A percentile compares a stretch with the other conserved stretches of the same genome.
These are phyloP conservation scores for Backusella parvicylindrica DNA, from an alignment of 192 early-diverging fungal species.

Conservation along the genomic window DNA sequence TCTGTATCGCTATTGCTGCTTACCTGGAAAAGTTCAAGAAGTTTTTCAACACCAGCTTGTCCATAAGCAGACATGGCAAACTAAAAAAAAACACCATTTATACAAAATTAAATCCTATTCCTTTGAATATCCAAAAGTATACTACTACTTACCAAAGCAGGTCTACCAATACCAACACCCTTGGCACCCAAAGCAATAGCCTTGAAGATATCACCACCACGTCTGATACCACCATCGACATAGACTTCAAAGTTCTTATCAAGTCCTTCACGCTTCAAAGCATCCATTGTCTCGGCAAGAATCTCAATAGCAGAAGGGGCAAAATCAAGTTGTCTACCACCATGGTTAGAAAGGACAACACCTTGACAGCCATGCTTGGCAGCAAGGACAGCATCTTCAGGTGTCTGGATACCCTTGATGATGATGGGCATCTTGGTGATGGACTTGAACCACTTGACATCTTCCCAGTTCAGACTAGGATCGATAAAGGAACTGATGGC, in stretches of 20 bases:
- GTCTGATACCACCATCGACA: slow-evolving; percentile 90
- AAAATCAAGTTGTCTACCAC: slow-evolving; percentile 92
- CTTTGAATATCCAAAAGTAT: background rate
- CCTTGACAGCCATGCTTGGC: slow-evolving; percentile 74
- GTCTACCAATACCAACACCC: slow-evolving; percentile 85
- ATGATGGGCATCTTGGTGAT: slow-evolving; percentile 86
- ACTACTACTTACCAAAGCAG: slow-evolving; percentile 43
- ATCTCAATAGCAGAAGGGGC: slow-evolving; percentile 70
- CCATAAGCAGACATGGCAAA: slow-evolving; percentile 78
- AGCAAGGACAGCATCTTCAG: slow-evolving; percentile 87
- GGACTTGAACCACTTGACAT: slow-evolving; percentile 82
- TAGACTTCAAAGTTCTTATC: slow-evolving; percentile 76
- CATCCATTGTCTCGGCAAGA: slow-evolving; percentile 82
- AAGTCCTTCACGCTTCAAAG: slow-evolving; percentile 49
- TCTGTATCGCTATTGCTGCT: background rate
- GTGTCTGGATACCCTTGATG: slow-evolving; percentile 90
- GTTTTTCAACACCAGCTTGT: slow-evolving; percentile 73
- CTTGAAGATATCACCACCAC: slow-evolving; percentile 94
- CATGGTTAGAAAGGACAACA: slow-evolving; percentile 94
- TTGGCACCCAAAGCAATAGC: slow-evolving; percentile 92
- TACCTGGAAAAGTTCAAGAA: slow-evolving; percentile 72
- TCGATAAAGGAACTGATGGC: slow-evolving; percentile 83
- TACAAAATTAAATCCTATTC: background rate
- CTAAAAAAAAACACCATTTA: slow-evolving; percentile 12
- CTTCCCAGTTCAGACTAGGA: slow-evolving; percentile 80